Conservation (phyloP, 768 basidiomycete species). For the Tylopilus plumbeoviolaceoides region DNA sequence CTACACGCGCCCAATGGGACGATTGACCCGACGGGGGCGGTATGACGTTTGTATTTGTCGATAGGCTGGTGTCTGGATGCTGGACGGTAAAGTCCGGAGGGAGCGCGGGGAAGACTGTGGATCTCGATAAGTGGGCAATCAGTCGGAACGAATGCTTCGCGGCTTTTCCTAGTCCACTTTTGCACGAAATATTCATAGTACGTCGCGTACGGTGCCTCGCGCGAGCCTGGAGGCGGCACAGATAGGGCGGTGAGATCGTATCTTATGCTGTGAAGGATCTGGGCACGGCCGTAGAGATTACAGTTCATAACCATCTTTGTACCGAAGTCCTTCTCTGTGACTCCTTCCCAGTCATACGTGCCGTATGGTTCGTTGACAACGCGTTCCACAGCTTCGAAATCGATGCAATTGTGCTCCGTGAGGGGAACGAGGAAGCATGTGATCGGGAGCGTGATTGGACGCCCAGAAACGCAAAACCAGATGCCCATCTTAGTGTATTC, state of each 20-base stretch:
- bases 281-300: constrained; percentile 52
- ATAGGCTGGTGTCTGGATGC: constrained; percentile 19
- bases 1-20: constrained; percentile 46
- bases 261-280: constrained; percentile 55
- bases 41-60: constrained; percentile 25
- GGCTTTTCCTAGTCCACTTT: constrained; percentile 50
- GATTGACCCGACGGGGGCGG: constrained; percentile 30
- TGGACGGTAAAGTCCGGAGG: constrained; percentile 38
- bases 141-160: constrained; percentile 41
- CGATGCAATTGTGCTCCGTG: constrained; percentile 43
- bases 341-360: constrained; percentile 48
- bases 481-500: constrained; percentile 61
- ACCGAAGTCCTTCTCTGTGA: constrained; percentile 47
- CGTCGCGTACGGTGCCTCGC: constrained; percentile 43
- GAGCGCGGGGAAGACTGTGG: constrained; percentile 38
- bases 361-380: constrained; percentile 50
- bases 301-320: constrained; percentile 52
- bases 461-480: constrained; percentile 59
- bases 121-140: constrained; percentile 65
- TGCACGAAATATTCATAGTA: constrained; percentile 59
- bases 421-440: constrained; percentile 69
- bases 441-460: constrained; percentile 47
- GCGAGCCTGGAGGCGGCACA: constrained; percentile 45
- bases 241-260: constrained; percentile 66
- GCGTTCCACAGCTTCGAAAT: constrained; percentile 53